Base-by-base conservation (phyloP, 2,329 filamentous ascomycete genomes). In the Penicillium brevicompactum region DNA sequence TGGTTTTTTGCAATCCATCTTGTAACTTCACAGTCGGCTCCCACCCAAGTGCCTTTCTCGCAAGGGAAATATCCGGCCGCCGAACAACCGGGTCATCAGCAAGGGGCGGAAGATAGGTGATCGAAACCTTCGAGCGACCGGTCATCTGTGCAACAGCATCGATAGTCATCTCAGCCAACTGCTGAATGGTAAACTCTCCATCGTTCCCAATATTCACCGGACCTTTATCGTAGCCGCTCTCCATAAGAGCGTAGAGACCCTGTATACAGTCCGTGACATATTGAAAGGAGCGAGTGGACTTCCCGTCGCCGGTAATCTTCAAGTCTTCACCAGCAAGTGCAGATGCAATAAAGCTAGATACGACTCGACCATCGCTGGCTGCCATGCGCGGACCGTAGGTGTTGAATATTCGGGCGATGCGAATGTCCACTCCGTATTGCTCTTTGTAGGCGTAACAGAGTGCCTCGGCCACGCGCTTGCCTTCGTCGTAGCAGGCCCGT, bases 401-500 rank as follows among this genome's bases (percentile, higher is more conserved):
- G 50, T 72, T 72, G 60, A 72, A 72, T n/a, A 72, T 70, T 3
- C 69, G 68, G 21, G 69, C 67, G 47, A 72, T 66, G 14, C 68
- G 62, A 44, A 71, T 60, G 44, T 71, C 60, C 5, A 70, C 64
- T 16, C 45, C 49, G 46, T 66, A 60, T 44, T 70, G 62, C 42
- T 66, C 58, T 27, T 60, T 59, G 50, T 70, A 70, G 30, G 61
- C 58, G 49, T 74, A 77, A 10, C 65, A 69, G 0, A 77, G 67
- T 5, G 75, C 66, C 56, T 78, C 75, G 8, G 70, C 67, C 2
- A 71, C 71, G 14, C 75, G 64, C 51, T 78, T 77, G 2, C 75
- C 75, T 59, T 78, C 75, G 46, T 78, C 75, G 38, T 77, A 78
- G 58, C 75, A 77, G 1, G 75, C 67, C 1, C 75, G 68, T 0